Percentiles rank a stretch among this genome's conserved stretches.
phyloP scores from a whole-genome alignment of 306 rosid species.

The Parietaria judaica region DNA sequence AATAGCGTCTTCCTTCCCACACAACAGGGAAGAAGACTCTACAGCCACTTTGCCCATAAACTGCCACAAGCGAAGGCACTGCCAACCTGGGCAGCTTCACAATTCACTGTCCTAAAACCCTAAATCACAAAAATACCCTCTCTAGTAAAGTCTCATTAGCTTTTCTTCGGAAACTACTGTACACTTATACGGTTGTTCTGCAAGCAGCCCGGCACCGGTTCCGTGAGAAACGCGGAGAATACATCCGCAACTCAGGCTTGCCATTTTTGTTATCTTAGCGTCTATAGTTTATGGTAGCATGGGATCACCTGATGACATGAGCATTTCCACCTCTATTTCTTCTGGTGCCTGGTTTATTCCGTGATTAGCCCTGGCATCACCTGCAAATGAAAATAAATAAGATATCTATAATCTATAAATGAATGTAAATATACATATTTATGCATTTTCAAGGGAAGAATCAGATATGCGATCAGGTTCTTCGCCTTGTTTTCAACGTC shows the following conservation, averaged over 20 bases:
- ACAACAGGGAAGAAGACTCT: constrained; percentile 24
- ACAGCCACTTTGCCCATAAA: constrained; percentile 43
- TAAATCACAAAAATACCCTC: constrained; percentile 37
- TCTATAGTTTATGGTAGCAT: constrained; percentile 57
- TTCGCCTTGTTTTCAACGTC: too few species aligned
- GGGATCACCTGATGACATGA: constrained; percentile 78
- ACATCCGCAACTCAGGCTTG: constrained; percentile 23
- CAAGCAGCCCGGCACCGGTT: constrained; percentile 35
- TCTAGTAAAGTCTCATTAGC: constrained; percentile 19
- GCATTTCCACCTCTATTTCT: constrained; percentile 62
- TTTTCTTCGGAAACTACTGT: constrained; percentile 59
- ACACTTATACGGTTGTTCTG: constrained; percentile 41
- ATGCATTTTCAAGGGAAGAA: too few species aligned
- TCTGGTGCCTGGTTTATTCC: constrained; percentile 52
- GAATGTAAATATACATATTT: too few species aligned
- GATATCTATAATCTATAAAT: too few species aligned
- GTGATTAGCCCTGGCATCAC: constrained; percentile 63
- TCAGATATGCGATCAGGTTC: too few species aligned
- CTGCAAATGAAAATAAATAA: constrained; percentile 36
- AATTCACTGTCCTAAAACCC: constrained; percentile 44
- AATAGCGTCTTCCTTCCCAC: constrained; percentile 3
- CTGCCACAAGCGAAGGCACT: constrained; percentile 99
- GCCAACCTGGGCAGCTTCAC: constrained; percentile 99
- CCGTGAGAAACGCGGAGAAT: constrained; percentile 26
- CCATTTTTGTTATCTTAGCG: constrained; percentile 18